phyloP scores from a whole-genome alignment of 352 stramenopile species.

The Pythium aquatile region DNA sequence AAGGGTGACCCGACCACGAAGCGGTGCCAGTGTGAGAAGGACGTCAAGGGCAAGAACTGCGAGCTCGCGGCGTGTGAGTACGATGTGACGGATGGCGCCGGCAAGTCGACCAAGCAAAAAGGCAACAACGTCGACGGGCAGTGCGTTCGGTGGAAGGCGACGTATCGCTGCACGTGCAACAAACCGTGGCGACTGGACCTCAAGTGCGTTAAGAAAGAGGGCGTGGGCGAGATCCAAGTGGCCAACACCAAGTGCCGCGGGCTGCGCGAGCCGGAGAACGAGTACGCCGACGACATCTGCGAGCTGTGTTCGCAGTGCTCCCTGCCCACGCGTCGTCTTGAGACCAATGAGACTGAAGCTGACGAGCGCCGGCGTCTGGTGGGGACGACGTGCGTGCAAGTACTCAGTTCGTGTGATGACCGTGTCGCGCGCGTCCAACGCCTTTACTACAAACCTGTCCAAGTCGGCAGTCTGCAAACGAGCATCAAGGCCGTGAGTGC shows the following conservation, averaged over 20 bases:
- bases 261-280: constrained; percentile 1
- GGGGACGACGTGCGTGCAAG: too few species aligned
- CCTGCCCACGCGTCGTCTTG: background rate
- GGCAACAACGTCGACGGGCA: constrained; percentile 8
- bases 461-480: background rate
- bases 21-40: background rate
- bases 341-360: background rate
- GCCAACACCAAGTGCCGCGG: background rate
- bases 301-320: background rate
- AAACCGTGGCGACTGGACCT: constrained; percentile 1
- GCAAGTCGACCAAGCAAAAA: background rate
- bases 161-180: constrained; percentile 1
- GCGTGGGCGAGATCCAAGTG: background rate
- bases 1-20: background rate
- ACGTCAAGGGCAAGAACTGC: constrained; percentile 8
- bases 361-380: background rate
- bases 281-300: constrained; percentile 4
- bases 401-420: too few species aligned
- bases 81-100: constrained; percentile 2
- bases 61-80: constrained; percentile 10
- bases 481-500: background rate
- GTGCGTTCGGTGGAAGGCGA: constrained; percentile 4
- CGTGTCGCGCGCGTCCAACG: too few species aligned
- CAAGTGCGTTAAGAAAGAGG: constrained; percentile 6
- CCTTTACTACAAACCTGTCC: too few species aligned